Evolutionary conservation across 23 red algal genomes (phyloP).

Genomic region (Gracilaria domingensis): DNA sequence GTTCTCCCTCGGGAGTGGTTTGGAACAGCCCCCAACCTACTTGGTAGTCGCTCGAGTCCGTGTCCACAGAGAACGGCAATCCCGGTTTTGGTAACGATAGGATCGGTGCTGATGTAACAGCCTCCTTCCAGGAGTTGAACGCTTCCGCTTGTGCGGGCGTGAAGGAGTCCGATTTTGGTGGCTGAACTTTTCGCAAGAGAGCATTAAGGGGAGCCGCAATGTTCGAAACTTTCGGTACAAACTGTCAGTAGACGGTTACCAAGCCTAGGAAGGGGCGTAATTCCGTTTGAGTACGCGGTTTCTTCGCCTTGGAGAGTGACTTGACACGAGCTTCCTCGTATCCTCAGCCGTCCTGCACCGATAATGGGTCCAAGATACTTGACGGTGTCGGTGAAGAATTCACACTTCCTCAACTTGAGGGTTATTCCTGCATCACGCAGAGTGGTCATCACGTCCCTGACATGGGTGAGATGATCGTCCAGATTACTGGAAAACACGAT

Average conservation of each 20-base stretch:
- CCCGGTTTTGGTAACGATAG: neutral
- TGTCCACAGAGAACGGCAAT: constrained; percentile 2
- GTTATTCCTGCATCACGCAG: neutral
- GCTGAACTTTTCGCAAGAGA: neutral
- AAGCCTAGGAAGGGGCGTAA: no score
- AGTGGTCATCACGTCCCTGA: neutral
- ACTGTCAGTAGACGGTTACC: neutral
- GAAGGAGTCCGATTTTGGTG: neutral
- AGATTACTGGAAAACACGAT: neutral
- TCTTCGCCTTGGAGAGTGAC: no score
- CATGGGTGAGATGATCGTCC: constrained; percentile 1
- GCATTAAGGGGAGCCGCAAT: neutral
- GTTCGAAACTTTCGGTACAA: neutral
- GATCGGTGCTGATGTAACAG: constrained; percentile 6
- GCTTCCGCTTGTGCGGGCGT: neutral
- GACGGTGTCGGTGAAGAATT: neutral
- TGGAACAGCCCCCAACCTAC: no score
- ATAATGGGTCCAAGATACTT: neutral
- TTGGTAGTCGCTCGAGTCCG: constrained; percentile 34
- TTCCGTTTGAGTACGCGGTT: no score
- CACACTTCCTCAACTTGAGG: neutral
- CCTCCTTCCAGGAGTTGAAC: constrained; percentile 2
- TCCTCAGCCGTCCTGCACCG: neutral
- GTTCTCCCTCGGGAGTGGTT: no score
- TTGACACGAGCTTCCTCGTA: no score